These are phyloP conservation scores for Neopestalotiopsis clavispora DNA, from an alignment of 2,329 filamentous ascomycete species.

Conservation along the genomic window DNA sequence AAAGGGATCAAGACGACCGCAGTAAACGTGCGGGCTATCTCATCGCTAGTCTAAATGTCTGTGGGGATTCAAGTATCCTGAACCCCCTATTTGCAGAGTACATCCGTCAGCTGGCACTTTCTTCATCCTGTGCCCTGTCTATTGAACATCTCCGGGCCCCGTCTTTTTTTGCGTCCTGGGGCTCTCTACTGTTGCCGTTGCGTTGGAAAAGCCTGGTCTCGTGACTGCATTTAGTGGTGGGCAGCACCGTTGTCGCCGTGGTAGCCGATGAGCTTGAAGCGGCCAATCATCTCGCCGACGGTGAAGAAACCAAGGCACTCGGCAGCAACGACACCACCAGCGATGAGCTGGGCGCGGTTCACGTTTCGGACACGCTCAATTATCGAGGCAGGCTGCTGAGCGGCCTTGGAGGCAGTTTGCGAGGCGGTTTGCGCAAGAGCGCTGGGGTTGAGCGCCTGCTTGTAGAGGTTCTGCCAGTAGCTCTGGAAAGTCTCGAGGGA, in stretches of 20 bases:
- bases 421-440: slow-evolving; percentile 56
- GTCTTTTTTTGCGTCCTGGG: neutral
- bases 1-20: neutral
- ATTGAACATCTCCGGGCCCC: neutral
- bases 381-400: slow-evolving; percentile 45
- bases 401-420: slow-evolving; percentile 50
- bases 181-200: neutral
- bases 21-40: neutral
- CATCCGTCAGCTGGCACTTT: neutral
- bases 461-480: slow-evolving; percentile 79
- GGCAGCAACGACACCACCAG: slow-evolving; percentile 78
- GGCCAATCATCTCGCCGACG: slow-evolving; percentile 93
- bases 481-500: slow-evolving; percentile 81
- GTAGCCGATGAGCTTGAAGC: slow-evolving; percentile 95
- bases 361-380: slow-evolving; percentile 66
- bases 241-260: slow-evolving; percentile 67
- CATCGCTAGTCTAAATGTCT: slow-evolving; percentile 7
- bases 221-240: slow-evolving; percentile 55
- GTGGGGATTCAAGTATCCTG: neutral
- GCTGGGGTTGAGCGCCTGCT: slow-evolving; percentile 72
- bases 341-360: slow-evolving; percentile 70
- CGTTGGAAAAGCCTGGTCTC: neutral
- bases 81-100: neutral
- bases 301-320: slow-evolving; percentile 98
- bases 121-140: neutral